These are phyloP conservation scores for Multifurca ochricompacta DNA, from an alignment of 768 basidiomycete species.

Conservation along the genomic window DNA sequence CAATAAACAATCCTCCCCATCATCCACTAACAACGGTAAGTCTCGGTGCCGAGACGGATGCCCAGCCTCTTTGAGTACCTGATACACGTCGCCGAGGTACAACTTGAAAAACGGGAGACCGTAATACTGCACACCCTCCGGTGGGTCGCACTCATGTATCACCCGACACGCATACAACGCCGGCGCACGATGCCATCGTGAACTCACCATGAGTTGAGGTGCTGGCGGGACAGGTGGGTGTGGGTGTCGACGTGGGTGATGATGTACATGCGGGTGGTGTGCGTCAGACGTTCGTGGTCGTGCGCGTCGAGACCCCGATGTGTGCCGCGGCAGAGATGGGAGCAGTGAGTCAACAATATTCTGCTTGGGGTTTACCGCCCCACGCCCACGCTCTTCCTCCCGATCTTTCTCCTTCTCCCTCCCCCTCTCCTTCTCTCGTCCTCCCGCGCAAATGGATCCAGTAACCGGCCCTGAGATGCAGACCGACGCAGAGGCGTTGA, in stretches of 20 bases:
- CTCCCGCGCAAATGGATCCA: conserved; percentile 19
- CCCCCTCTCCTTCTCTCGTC: conserved; percentile 20
- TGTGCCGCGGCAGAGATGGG: conserved; percentile 4
- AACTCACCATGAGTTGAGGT: conserved; percentile 12
- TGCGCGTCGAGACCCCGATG: conserved; percentile 8
- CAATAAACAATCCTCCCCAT: conserved; percentile 67
- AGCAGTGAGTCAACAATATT: conserved; percentile 1
- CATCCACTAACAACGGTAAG: conserved; percentile 72
- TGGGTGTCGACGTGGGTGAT: conserved; percentile 23
- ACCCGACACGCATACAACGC: conserved; percentile 61
- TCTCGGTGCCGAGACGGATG: conserved; percentile 69
- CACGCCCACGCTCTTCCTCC: neutral
- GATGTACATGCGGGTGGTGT: conserved; percentile 7
- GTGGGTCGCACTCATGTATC: conserved; percentile 62
- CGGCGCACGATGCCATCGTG: conserved; percentile 19
- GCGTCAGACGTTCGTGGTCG: conserved; percentile 5
- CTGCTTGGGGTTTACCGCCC: neutral
- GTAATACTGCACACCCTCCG: conserved; percentile 55
- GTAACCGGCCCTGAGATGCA: conserved; percentile 24
- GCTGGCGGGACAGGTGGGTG: conserved; percentile 18
- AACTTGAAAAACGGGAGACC: conserved; percentile 72
- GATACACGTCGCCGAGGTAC: conserved; percentile 50
- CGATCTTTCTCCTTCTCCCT: conserved; percentile 9
- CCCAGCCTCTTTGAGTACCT: conserved; percentile 68
- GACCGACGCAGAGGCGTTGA: conserved; percentile 31